phyloP scores from a whole-genome alignment of 2,329 filamentous ascomycete species.

The Hortaea sp. region DNA sequence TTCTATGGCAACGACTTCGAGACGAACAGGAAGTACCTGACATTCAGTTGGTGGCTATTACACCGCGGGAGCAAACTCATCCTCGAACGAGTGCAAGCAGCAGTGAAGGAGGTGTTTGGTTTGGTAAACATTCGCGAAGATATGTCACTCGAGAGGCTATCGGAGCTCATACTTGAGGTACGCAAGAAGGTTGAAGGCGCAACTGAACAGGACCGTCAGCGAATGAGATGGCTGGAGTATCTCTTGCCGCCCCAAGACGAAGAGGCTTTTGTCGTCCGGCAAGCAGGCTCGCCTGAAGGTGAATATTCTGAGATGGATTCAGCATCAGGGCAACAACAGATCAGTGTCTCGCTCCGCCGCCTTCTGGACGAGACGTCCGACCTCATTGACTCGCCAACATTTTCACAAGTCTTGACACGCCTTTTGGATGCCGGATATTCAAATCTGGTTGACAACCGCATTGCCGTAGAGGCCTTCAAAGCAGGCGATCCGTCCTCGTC shows the following conservation, averaged over 20 bases:
- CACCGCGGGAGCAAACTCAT: constrained; percentile 82
- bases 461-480: constrained; percentile 71
- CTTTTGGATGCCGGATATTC: constrained; percentile 84
- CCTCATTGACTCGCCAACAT: constrained; percentile 85
- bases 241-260: constrained; percentile 69
- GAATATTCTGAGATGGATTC: constrained; percentile 19
- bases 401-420: constrained; percentile 73
- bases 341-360: constrained; percentile 59
- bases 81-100: constrained; percentile 69
- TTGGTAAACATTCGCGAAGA: constrained; percentile 79
- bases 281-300: constrained; percentile 61
- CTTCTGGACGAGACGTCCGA: constrained; percentile 94
- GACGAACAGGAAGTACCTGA: constrained; percentile 87
- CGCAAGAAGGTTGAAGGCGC: constrained; percentile 74
- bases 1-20: constrained; percentile 89
- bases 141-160: constrained; percentile 68
- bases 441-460: constrained; percentile 69
- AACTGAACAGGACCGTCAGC: constrained; percentile 53
- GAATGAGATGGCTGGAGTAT: constrained; percentile 67
- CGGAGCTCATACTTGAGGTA: constrained; percentile 71
- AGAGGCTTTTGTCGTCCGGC: constrained; percentile 73
- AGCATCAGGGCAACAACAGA: constrained; percentile 17
- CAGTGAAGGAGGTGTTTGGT: constrained; percentile 85
- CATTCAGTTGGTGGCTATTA: constrained; percentile 96
- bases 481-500: constrained; percentile 25